Conservation (phyloP, 169 alveolate species). For the Plasmodium knowlesi region DNA sequence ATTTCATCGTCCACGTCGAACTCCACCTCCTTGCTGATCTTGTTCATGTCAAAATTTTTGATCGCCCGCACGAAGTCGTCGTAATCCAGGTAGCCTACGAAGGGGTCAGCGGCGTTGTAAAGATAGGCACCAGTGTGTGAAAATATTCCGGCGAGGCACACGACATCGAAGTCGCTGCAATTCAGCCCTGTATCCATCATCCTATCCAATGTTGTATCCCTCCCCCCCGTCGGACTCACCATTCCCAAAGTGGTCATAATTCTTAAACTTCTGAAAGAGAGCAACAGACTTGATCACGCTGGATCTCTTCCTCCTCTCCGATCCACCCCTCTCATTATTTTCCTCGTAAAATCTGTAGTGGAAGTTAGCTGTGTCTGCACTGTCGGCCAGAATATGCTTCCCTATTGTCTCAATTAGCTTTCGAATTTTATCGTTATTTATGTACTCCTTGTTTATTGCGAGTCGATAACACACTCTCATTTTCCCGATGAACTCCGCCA, state of each 20-base stretch:
- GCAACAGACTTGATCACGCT: slow-evolving; percentile 90
- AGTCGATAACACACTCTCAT: slow-evolving; percentile 87
- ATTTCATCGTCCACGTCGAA: slow-evolving; percentile 85
- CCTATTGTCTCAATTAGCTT: slow-evolving; percentile 89
- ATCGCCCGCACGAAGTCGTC: slow-evolving; percentile 88
- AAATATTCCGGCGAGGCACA: too few relatives aligned
- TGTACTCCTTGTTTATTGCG: slow-evolving; percentile 78
- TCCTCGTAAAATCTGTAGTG: slow-evolving; percentile 85
- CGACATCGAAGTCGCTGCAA: slow-evolving; percentile 6
- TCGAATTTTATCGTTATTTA: slow-evolving; percentile 84
- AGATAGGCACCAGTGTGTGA: too few relatives aligned
- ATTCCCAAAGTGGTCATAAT: slow-evolving; percentile 83
- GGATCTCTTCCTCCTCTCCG: slow-evolving; percentile 83
- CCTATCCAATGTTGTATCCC: not conserved
- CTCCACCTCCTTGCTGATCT: slow-evolving; percentile 86
- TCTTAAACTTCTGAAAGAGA: slow-evolving; percentile 89
- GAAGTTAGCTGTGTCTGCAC: slow-evolving; percentile 88
- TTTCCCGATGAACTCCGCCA: slow-evolving; percentile 89
- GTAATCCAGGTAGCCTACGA: slow-evolving; percentile 83
- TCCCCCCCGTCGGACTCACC: not conserved
- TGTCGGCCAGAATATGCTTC: slow-evolving; percentile 85
- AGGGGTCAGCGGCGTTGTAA: not conserved
- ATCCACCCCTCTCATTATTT: slow-evolving; percentile 11
- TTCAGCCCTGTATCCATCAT: not conserved
- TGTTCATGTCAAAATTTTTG: slow-evolving; percentile 83